A percentile compares a stretch with the other conserved stretches of the same genome.
Evolutionary conservation across 2,329 filamentous ascomycete species (phyloP).

Genomic region (Scolecobasidium constrictum): DNA sequence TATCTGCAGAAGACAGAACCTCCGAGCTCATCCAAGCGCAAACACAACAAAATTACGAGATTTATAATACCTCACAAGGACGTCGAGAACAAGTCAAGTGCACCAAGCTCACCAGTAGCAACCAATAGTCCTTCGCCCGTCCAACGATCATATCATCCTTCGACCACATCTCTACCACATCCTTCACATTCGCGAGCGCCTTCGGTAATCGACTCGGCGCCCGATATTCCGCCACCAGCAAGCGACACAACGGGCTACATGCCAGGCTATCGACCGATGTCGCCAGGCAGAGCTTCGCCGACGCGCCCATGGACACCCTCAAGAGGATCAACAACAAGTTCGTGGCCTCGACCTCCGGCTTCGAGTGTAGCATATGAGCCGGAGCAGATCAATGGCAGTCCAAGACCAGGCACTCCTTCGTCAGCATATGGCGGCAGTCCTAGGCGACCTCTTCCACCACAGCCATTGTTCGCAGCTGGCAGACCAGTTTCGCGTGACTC

Average conservation of each 20-base stretch:
- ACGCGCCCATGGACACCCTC: constrained; percentile 41
- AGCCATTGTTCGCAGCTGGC: constrained; percentile 62
- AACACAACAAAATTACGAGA: constrained; percentile 16
- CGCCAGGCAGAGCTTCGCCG: constrained; percentile 45
- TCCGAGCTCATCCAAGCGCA: constrained; percentile 16
- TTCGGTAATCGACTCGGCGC: constrained; percentile 40
- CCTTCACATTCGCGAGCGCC: constrained; percentile 29
- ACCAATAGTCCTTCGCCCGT: constrained; percentile 30
- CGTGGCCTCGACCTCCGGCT: constrained; percentile 59
- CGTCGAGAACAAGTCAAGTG: constrained; percentile 5
- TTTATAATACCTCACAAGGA: constrained; percentile 2
- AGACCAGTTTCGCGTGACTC: constrained; percentile 35
- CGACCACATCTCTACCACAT: constrained; percentile 30
- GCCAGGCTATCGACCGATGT: constrained; percentile 27
- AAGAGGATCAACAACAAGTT: constrained; percentile 26
- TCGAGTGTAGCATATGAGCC: constrained; percentile 70
- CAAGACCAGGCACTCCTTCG: constrained; percentile 81
- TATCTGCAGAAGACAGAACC: neutral
- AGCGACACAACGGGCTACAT: constrained; percentile 53
- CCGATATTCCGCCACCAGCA: constrained; percentile 44
- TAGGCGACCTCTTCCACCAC: constrained; percentile 74
- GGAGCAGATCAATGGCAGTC: constrained; percentile 77
- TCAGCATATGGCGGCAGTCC: constrained; percentile 80
- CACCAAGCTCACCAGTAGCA: constrained; percentile 20
- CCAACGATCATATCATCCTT: constrained; percentile 38